Conservation (phyloP, 768 basidiomycete genomes). For the Pulveroboletus frians region DNA sequence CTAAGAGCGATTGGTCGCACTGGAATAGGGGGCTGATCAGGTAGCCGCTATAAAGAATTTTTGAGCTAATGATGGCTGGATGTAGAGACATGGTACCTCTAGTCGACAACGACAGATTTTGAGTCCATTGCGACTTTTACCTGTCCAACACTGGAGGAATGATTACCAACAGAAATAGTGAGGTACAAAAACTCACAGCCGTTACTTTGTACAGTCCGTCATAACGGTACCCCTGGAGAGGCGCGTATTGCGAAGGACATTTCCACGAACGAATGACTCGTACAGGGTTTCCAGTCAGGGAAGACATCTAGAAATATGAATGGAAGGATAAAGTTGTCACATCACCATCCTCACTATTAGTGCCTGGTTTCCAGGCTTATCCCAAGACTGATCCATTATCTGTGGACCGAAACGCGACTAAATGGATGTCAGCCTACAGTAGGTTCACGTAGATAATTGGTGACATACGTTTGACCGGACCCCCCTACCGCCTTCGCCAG, state of each 20-base stretch:
- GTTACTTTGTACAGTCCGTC: conserved; percentile 28
- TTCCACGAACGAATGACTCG: conserved; percentile 25
- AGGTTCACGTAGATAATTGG: not conserved
- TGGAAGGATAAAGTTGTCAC: not conserved
- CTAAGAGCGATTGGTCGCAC: not conserved
- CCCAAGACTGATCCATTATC: conserved; percentile 22
- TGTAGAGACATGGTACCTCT: conserved; percentile 11
- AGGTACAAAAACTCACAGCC: conserved; percentile 9
- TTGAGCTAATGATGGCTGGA: not conserved
- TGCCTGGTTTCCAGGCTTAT: conserved; percentile 5
- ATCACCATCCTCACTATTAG: conserved; percentile 14
- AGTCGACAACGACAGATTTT: conserved; percentile 24
- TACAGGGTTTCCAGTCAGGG: conserved; percentile 14
- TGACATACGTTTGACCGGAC: conserved; percentile 15
- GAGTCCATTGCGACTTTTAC: conserved; percentile 9
- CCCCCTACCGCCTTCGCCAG: conserved; percentile 23
- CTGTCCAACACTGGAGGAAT: conserved; percentile 19
- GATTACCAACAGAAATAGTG: not conserved
- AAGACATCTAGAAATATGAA: conserved; percentile 16
- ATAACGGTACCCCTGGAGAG: conserved; percentile 24
- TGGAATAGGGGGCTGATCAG: conserved; percentile 23
- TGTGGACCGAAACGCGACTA: conserved; percentile 23
- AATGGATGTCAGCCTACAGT: not conserved
- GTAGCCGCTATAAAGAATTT: conserved; percentile 18
- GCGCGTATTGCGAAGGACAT: conserved; percentile 23